Conservation (phyloP, 768 basidiomycete genomes). For the Phlegmacium glaucopus region DNA sequence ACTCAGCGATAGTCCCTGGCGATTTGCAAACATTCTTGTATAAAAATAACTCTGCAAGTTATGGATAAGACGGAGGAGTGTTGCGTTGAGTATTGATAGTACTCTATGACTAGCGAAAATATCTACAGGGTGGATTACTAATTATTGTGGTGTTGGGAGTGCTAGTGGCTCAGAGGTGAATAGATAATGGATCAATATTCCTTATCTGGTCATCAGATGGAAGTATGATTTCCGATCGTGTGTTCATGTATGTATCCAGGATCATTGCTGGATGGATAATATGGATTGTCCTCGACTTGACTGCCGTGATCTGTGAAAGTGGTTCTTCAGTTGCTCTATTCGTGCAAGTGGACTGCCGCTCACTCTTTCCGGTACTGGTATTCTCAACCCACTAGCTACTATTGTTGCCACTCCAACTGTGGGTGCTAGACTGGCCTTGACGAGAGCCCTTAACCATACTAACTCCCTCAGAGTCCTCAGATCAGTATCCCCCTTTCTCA, state of each 20-base stretch:
- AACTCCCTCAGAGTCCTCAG: constrained; percentile 17
- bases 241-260: background rate
- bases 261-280: background rate
- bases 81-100: no score
- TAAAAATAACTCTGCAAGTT: no score
- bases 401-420: constrained; percentile 12
- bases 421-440: constrained; percentile 17
- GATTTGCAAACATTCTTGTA: no score
- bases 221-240: no score
- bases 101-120: no score
- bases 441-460: constrained; percentile 10
- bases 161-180: no score
- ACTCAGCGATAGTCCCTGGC: no score
- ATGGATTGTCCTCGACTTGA: constrained; percentile 9
- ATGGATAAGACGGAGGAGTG: no score
- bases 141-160: no score
- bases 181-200: no score
- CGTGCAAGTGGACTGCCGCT: constrained; percentile 19
- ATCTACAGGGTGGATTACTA: no score
- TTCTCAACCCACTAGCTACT: constrained; percentile 19
- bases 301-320: constrained; percentile 22
- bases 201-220: no score
- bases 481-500: constrained; percentile 23
- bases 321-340: constrained; percentile 14
- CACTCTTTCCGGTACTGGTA: constrained; percentile 15